These are phyloP conservation scores for Inonotus hispidus DNA, from an alignment of 1,284 basidiomycete genomes.

Conservation along the genomic window DNA sequence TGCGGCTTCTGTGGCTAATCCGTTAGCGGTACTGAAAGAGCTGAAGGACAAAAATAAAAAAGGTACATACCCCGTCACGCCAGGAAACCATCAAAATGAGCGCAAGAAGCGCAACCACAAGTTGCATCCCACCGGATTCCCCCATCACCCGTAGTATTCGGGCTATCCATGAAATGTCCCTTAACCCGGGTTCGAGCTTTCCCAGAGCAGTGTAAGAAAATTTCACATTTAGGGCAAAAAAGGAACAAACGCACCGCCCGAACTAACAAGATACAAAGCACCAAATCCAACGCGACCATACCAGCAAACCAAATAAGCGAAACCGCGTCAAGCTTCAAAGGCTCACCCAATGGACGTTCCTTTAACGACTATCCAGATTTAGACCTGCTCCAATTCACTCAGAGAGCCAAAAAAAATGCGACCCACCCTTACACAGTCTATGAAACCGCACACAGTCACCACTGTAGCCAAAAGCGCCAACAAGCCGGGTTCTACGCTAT, in stretches of 20 bases:
- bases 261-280: conserved; percentile 6
- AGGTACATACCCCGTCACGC: conserved; percentile 6
- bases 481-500: not conserved
- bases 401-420: not conserved
- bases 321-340: conserved; percentile 5
- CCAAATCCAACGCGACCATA: conserved; percentile 3
- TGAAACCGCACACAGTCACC: conserved; percentile 4
- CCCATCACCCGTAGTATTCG: conserved; percentile 4
- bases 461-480: not conserved
- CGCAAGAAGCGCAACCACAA: conserved; percentile 10
- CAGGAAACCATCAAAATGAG: conserved; percentile 6
- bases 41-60: not conserved
- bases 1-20: not conserved
- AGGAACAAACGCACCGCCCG: not conserved
- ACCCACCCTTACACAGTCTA: conserved; percentile 11
- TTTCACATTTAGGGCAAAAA: not conserved
- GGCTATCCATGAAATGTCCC: conserved; percentile 1
- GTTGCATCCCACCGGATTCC: conserved; percentile 9
- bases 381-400: not conserved
- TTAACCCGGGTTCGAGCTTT: not conserved
- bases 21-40: not conserved
- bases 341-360: conserved; percentile 6
- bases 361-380: conserved; percentile 1
- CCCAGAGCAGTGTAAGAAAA: not conserved
- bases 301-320: conserved; percentile 10